Percentiles rank a stretch among this genome's conserved stretches.
These are phyloP conservation scores for Tilletia indica DNA, from an alignment of 1,284 basidiomycete genomes.

Conservation along the genomic window DNA sequence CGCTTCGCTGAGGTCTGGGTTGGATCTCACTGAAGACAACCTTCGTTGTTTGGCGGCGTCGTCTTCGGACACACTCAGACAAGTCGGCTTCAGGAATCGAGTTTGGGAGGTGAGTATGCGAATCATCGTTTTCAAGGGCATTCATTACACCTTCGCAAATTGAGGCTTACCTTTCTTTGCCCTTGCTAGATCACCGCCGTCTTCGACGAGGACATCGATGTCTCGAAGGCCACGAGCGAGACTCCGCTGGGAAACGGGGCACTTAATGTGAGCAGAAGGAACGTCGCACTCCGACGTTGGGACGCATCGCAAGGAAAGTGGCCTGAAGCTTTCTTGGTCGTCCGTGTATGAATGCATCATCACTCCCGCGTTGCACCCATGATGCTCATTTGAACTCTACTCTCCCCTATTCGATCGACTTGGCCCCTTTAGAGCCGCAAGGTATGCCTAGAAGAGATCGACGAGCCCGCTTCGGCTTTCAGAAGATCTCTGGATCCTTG, in stretches of 20 bases:
- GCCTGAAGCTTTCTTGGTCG: constrained; percentile 17
- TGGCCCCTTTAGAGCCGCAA: not conserved
- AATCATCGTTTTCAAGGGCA: not conserved
- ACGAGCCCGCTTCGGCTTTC: constrained; percentile 10
- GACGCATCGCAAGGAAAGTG: constrained; percentile 1
- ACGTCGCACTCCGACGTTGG: constrained; percentile 14
- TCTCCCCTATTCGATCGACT: not conserved
- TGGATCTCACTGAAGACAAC: constrained; percentile 31
- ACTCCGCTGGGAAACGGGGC: too few relatives aligned
- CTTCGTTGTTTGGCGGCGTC: constrained; percentile 32
- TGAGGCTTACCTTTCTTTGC: not conserved
- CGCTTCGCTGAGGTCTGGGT: constrained; percentile 32
- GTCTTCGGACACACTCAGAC: constrained; percentile 32
- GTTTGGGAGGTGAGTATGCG: constrained; percentile 39
- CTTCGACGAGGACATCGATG: too few relatives aligned
- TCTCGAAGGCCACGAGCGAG: too few relatives aligned
- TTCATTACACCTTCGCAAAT: not conserved
- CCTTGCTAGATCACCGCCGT: not conserved
- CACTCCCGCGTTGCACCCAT: not conserved
- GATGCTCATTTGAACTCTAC: not conserved
- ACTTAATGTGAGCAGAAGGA: constrained; percentile 5
- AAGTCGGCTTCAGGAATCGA: constrained; percentile 50
- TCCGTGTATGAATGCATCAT: constrained; percentile 1
- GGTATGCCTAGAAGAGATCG: not conserved
- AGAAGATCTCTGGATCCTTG: not conserved